Evolutionary conservation across 495 filamentous ascomycete genomes (phyloP).

Genomic region (Xylaria acuta): DNA sequence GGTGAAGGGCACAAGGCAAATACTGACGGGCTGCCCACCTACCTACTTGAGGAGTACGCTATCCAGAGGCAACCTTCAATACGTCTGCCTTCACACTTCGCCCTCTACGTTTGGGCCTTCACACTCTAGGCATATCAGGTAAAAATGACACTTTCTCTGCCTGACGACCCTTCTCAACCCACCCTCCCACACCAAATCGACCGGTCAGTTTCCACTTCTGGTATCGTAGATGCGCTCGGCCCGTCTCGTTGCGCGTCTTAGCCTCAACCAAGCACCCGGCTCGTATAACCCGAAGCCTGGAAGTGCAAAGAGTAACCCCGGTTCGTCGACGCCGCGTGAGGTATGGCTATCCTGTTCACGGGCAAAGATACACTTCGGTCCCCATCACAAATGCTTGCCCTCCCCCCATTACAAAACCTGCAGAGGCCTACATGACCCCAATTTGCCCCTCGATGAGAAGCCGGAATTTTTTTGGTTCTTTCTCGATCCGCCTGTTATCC

Average conservation of each 20-base stretch:
- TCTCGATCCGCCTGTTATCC: conserved; percentile 15
- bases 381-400: conserved; percentile 16
- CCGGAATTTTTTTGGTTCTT: neutral
- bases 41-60: neutral
- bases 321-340: conserved; percentile 19
- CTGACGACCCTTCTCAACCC: conserved; percentile 8
- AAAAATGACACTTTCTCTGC: conserved; percentile 8
- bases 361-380: conserved; percentile 17
- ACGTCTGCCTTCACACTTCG: conserved; percentile 7
- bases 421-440: conserved; percentile 21
- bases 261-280: conserved; percentile 25
- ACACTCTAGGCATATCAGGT: neutral
- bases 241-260: conserved; percentile 29
- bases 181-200: conserved; percentile 25
- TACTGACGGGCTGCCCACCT: conserved; percentile 14
- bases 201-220: conserved; percentile 26
- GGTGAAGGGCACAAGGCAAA: conserved; percentile 23
- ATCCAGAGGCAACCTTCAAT: neutral
- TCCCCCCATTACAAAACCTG: conserved; percentile 23
- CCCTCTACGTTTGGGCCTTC: neutral
- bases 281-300: conserved; percentile 19
- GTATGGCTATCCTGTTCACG: conserved; percentile 17
- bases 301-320: conserved; percentile 22
- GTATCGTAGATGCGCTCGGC: conserved; percentile 26
- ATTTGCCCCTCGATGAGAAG: conserved; percentile 23